Base-by-base conservation (phyloP, 495 filamentous ascomycete species). In the Xylaria scruposa region DNA sequence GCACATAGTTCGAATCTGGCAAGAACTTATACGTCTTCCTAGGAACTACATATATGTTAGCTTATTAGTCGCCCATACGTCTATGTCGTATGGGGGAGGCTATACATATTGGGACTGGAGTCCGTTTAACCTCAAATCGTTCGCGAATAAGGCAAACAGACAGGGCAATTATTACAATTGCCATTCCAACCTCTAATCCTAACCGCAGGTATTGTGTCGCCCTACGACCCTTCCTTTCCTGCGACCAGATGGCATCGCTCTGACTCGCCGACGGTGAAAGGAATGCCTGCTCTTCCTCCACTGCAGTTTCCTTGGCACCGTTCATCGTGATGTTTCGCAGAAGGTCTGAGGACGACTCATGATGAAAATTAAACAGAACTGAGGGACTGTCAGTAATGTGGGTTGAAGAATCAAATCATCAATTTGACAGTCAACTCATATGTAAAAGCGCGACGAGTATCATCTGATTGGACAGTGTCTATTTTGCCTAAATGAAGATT, bases 11-110 rank as follows among this genome's bases (percentile, higher is more conserved):
- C 7, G 81, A 70, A 68, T 85, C 76, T 21, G 77, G 79, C 13
- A 73, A 68, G 72, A 84, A 85, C 2, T 72, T 84, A 75, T 83
- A 84, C 9, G 74, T 78, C 72, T 84, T 85, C 53, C 76, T 74
- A 2, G 82, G 81, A 46, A 85, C 84, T 85, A 19, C n/a, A 24
- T 3, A 26, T 24, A 67, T 19, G 7, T 21, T 9, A 26, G 40
- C 53, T 72, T 42, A 72, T 56, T 19, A 33, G 26, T 64, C 12
- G 38, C 49, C 31, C 13, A 29, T 33, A 24, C 21, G 15, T n/a
- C 0, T 1, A 17, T 47, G 44, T 70, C 51, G 1, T 15, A 60
- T 44, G 6, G 54, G 26, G 10, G 29, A 24, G 26, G 24, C 61
- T 72, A 61, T 76, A 79, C 77, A 77, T 24, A 65, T 75, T 13